Evolutionary conservation across 2,329 filamentous ascomycete species (phyloP).

Genomic region (Simplicillium sp.): DNA sequence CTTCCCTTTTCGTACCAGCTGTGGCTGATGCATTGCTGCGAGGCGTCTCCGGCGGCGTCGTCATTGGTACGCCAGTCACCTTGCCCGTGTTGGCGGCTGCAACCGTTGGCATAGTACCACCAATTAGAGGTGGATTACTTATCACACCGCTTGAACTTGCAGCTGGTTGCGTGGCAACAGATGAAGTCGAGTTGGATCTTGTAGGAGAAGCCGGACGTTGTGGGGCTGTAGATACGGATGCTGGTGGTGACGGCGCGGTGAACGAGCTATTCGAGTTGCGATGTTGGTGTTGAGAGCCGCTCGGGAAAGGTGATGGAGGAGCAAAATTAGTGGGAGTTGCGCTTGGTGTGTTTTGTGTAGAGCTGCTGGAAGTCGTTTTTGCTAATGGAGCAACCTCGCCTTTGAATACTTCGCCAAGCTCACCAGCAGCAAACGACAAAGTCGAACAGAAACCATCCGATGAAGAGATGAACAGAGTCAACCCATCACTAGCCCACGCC

Average conservation of each 20-base stretch:
- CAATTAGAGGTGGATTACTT: conserved; percentile 70
- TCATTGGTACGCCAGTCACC: conserved; percentile 59
- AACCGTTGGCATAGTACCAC: conserved; percentile 68
- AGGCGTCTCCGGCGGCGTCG: conserved; percentile 86
- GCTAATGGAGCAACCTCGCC: conserved; percentile 48
- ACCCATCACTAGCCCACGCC: conserved; percentile 56
- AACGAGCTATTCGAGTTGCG: conserved; percentile 49
- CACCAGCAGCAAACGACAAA: conserved; percentile 72
- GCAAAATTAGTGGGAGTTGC: conserved; percentile 61
- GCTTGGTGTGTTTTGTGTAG: conserved; percentile 58
- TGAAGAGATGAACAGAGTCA: conserved; percentile 78
- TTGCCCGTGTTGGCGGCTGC: conserved; percentile 63
- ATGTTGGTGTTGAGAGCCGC: conserved; percentile 40
- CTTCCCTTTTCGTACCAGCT: conserved; percentile 44
- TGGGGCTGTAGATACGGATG: conserved; percentile 46
- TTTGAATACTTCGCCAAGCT: conserved; percentile 75
- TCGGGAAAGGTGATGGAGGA: conserved; percentile 48
- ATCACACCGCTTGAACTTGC: conserved; percentile 42
- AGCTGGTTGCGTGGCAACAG: conserved; percentile 58
- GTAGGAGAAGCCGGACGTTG: conserved; percentile 69
- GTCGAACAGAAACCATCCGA: conserved; percentile 97
- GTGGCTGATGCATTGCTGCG: conserved; percentile 22
- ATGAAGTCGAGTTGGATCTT: conserved; percentile 78
- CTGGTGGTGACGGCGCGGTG: conserved; percentile 45
- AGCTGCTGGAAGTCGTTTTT: conserved; percentile 30